These are phyloP conservation scores for Pseudonitzschia multiseries DNA, from an alignment of 108 stramenopile species.

Conservation along the genomic window DNA sequence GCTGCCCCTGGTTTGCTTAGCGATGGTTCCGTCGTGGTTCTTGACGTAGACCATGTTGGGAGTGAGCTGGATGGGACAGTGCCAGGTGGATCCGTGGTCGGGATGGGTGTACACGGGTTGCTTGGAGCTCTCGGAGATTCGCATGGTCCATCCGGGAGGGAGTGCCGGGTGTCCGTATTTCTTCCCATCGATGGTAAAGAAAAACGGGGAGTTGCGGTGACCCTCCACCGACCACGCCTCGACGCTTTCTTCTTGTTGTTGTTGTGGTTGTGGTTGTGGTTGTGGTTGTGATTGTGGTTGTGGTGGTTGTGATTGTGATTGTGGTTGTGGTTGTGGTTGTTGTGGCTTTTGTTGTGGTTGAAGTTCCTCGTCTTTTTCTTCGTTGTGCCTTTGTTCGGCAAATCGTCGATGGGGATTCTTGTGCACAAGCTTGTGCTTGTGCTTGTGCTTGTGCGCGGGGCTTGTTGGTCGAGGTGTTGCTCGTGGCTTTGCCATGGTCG, in stretches of 20 bases:
- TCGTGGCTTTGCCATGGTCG: too few relatives aligned
- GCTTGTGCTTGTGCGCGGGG: too few relatives aligned
- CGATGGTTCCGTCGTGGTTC: background rate
- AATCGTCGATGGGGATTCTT: too few relatives aligned
- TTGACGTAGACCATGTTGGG: slow-evolving; percentile 16
- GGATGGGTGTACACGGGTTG: slow-evolving; percentile 73
- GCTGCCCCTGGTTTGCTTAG: background rate
- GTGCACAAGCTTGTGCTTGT: too few relatives aligned
- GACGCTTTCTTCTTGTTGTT: slow-evolving; percentile 14
- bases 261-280: background rate
- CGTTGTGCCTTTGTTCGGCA: background rate
- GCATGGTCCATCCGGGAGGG: slow-evolving; percentile 76
- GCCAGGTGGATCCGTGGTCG: slow-evolving; percentile 70
- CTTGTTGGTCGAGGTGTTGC: too few relatives aligned
- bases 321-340: too few relatives aligned
- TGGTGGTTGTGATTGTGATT: too few relatives aligned
- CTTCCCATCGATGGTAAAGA: slow-evolving; percentile 22
- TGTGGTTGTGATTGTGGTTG: background rate
- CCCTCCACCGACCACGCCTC: slow-evolving; percentile 34
- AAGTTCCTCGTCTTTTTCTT: too few relatives aligned
- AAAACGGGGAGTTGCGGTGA: slow-evolving; percentile 4
- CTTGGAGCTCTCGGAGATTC: slow-evolving; percentile 56
- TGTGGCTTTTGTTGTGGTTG: too few relatives aligned
- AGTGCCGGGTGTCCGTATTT: slow-evolving; percentile 35
- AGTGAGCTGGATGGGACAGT: slow-evolving; percentile 63